These are phyloP conservation scores for Fragilariopsis cylindrus DNA, from an alignment of 108 stramenopile species.

Conservation along the genomic window DNA sequence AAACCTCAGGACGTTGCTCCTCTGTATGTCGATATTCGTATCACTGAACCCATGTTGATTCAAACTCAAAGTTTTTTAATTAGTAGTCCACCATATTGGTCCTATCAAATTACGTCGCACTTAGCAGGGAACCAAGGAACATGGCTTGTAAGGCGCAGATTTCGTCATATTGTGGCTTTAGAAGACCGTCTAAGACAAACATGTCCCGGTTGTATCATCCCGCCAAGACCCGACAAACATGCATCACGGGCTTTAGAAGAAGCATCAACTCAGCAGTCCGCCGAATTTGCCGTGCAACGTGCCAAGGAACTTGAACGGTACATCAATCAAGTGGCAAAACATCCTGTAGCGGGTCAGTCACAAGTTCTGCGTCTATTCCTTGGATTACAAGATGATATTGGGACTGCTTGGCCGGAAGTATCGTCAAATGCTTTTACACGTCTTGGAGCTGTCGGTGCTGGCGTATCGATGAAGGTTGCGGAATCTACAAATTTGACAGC, in stretches of 20 bases:
- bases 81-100: slow-evolving; percentile 70
- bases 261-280: slow-evolving; percentile 75
- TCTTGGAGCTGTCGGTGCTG: slow-evolving; percentile 53
- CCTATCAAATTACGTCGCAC: slow-evolving; percentile 68
- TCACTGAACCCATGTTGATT: slow-evolving; percentile 73
- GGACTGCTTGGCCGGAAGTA: slow-evolving; percentile 90
- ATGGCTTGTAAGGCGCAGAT: slow-evolving; percentile 79
- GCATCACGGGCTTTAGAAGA: slow-evolving; percentile 83
- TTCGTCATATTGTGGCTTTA: slow-evolving; percentile 85
- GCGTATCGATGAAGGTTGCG: slow-evolving; percentile 40
- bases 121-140: slow-evolving; percentile 38
- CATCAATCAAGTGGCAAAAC: slow-evolving; percentile 58
- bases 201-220: slow-evolving; percentile 78
- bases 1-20: slow-evolving; percentile 53
- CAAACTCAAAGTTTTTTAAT: slow-evolving; percentile 56
- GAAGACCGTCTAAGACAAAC: slow-evolving; percentile 72
- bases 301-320: slow-evolving; percentile 64
- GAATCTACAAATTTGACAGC: slow-evolving; percentile 30
- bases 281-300: slow-evolving; percentile 78
- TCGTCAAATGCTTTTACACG: slow-evolving; percentile 76
- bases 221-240: slow-evolving; percentile 87
- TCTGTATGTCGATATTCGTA: slow-evolving; percentile 50
- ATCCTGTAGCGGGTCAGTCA: slow-evolving; percentile 61
- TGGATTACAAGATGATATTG: slow-evolving; percentile 84
- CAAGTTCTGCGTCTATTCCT: slow-evolving; percentile 70